phyloP scores from a whole-genome alignment of 2,329 filamentous ascomycete species.

The Talaromyces pinophilus region DNA sequence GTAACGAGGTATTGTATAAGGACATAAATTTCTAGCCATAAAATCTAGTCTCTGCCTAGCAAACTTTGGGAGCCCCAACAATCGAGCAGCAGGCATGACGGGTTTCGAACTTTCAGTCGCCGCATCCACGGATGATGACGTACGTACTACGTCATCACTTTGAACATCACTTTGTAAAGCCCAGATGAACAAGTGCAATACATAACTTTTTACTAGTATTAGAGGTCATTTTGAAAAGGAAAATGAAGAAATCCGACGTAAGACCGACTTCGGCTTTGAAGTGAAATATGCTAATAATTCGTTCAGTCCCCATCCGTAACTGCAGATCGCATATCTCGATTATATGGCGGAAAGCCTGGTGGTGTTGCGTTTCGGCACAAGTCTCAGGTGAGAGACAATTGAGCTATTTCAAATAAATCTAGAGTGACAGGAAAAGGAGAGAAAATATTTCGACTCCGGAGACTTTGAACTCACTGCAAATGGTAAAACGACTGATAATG shows the following conservation, averaged over 20 bases:
- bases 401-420: not conserved
- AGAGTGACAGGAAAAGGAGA: constrained; percentile 28
- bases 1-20: no score
- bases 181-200: no score
- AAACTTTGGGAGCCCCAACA: no score
- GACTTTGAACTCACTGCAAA: constrained; percentile 33
- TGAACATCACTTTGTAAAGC: no score
- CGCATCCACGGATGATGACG: no score
- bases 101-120: no score
- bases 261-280: not conserved
- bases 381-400: not conserved
- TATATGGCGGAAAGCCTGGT: not conserved
- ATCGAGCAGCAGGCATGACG: no score
- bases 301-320: not conserved
- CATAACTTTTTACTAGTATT: no score
- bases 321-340: not conserved
- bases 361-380: not conserved
- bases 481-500: constrained; percentile 28
- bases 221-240: not conserved
- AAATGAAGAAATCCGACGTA: not conserved
- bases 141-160: no score
- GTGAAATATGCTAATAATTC: not conserved
- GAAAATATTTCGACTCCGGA: constrained; percentile 35
- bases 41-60: no score
- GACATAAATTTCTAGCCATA: no score